Percentiles rank a stretch among this genome's conserved stretches.
phyloP scores from a whole-genome alignment of 306 rosid genomes.

The Cicer bijugum region DNA sequence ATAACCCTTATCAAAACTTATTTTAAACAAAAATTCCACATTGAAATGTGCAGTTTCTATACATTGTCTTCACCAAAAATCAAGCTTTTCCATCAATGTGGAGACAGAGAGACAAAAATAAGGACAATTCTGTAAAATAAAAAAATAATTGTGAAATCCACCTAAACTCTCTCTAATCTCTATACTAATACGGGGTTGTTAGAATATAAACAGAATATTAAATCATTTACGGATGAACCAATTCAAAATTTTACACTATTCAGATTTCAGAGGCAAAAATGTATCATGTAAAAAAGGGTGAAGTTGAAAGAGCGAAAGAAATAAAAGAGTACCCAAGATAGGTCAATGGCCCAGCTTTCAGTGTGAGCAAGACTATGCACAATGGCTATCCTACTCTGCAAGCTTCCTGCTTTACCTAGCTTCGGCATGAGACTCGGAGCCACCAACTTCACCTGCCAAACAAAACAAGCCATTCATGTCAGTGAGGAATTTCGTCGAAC shows the following conservation, averaged over 20 bases:
- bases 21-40: background rate
- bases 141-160: background rate
- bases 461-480: constrained; percentile 7
- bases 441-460: constrained; percentile 70
- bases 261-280: background rate
- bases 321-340: constrained; percentile 72
- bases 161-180: background rate
- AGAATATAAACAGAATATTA: background rate
- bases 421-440: constrained; percentile 84
- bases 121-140: background rate
- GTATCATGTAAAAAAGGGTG: background rate
- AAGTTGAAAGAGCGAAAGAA: constrained; percentile 2
- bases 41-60: background rate
- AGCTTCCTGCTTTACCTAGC: constrained; percentile 93
- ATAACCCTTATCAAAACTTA: background rate
- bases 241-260: background rate
- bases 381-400: constrained; percentile 84
- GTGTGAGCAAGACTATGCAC: constrained; percentile 85
- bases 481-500: constrained; percentile 49
- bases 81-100: background rate
- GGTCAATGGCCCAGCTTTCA: constrained; percentile 93
- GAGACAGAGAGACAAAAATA: constrained; percentile 9
- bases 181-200: background rate
- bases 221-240: background rate
- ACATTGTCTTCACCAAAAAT: background rate